Evolutionary conservation across 2,329 filamentous ascomycete genomes (phyloP), one percentile per base, ranked within the genome.

Genomic region (Exophiala mesophila): DNA sequence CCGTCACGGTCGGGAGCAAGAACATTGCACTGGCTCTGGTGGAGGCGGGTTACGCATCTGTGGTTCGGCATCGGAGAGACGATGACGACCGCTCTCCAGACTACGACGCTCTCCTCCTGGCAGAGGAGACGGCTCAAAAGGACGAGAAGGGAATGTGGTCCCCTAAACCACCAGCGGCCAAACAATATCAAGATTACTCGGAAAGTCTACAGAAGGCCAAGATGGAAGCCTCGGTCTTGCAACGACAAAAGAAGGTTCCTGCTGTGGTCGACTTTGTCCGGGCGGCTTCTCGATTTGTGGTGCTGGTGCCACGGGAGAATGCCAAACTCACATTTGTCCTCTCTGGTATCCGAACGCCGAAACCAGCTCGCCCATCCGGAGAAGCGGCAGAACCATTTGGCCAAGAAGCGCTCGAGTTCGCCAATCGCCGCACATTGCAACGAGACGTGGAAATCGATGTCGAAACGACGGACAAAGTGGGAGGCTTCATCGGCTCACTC

Each of bases 221-320:
- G 76, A 83, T 95, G 40, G 88, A 95, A 64, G 76, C 94, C 26
- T 85, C 86, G 8, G 82, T 88, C 16, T 76, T 98, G 21, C 86
- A 92, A 49, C 80, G 90, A 40, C 89, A 96, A 64, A 90, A 88
- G 73, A 90, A 86, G 65, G 83, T 97, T 3, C 88, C 92, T 5
- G 92, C 85, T 8, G 76, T 98, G 55, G 88, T 98, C 30, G 92
- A 98, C 65, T 98, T 94, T 64, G 92, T 94, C 72, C 96, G 97
- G 69, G 86, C 88, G n/a, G 92, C 86, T 20, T 94, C 89, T 29
- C 80, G 92, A 54, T 98, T 97, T 66, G 94, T 88, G 18, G 75
- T 98, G 24, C 72, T 98, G 7, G 80, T 98, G 36, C 90, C 92
- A 34, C 83, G 89, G 24, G 92, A 98, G 62, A 88, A 88, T 58